Evolutionary conservation across 1,139 yeast genomes (phyloP).

Genomic region (Yamadazyma aaseri): DNA sequence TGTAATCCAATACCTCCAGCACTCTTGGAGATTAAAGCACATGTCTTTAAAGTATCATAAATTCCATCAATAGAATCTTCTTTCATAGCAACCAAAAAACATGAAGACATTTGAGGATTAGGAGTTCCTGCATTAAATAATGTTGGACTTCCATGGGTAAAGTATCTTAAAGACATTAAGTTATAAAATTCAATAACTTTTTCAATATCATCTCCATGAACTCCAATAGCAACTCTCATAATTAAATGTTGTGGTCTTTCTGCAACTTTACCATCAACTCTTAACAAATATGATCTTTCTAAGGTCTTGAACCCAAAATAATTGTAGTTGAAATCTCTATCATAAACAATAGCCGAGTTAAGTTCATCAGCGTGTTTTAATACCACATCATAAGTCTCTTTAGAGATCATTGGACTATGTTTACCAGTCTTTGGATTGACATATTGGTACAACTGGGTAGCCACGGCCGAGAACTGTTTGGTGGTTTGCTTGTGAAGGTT

Average conservation of each 20-base stretch:
- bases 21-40: conserved; percentile 84
- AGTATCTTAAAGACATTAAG: conserved; percentile 78
- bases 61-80: conserved; percentile 92
- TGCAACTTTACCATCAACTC: conserved; percentile 69
- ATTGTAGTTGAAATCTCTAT: conserved; percentile 79
- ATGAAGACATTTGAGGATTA: conserved; percentile 82
- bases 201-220: conserved; percentile 73
- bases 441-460: conserved; percentile 64
- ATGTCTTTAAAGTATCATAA: conserved; percentile 79
- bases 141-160: conserved; percentile 90
- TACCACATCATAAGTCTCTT: conserved; percentile 65
- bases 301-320: conserved; percentile 87
- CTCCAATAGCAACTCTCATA: conserved; percentile 88
- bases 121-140: conserved; percentile 90
- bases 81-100: conserved; percentile 85
- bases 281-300: conserved; percentile 77
- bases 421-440: conserved; percentile 70
- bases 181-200: conserved; percentile 77
- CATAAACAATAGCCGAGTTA: conserved; percentile 78
- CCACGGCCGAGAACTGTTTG: conserved; percentile 80
- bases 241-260: conserved; percentile 91
- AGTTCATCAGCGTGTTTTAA: conserved; percentile 65
- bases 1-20: conserved; percentile 93
- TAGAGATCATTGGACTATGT: conserved; percentile 78
- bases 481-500: conserved; percentile 93